A percentile compares a stretch with the other conserved stretches of the same genome.
Evolutionary conservation across 441 rosid species (phyloP).

Genomic region (Brassica balearica): DNA sequence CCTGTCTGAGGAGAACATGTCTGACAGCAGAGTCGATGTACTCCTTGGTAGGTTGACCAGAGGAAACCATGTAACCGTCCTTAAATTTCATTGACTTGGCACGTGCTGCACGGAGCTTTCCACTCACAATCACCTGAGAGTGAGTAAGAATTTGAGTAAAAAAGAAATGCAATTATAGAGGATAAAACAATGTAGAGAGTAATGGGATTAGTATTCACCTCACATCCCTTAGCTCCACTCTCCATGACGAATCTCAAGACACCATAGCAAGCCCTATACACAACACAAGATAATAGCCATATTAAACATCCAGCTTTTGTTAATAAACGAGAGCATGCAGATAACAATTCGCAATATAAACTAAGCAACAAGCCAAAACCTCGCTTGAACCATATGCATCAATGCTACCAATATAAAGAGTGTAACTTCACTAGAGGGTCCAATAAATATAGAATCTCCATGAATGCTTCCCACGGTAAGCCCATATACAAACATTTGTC

Average conservation of each 20-base stretch:
- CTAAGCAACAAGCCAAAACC: neutral
- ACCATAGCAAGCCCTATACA: conserved; percentile 66
- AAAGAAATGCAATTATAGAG: no score
- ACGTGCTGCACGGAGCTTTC: conserved; percentile 60
- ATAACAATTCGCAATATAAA: neutral
- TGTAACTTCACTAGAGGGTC: neutral
- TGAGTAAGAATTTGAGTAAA: neutral
- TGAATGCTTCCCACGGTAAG: neutral
- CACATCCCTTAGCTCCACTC: conserved; percentile 77
- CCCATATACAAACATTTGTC: neutral
- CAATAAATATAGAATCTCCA: neutral
- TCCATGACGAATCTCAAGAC: conserved; percentile 72
- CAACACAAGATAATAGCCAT: neutral
- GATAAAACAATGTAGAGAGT: no score
- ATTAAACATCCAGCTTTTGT: neutral
- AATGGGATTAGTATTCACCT: conserved; percentile 40
- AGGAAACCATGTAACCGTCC: conserved; percentile 76
- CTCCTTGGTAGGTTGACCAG: conserved; percentile 67
- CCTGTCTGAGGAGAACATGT: conserved; percentile 63
- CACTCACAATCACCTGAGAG: conserved; percentile 59
- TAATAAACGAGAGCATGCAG: neutral
- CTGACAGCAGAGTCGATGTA: conserved; percentile 67
- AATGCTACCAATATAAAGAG: neutral
- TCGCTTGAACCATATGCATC: neutral
- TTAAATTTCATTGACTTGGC: conserved; percentile 71